Conservation (phyloP, 2,329 filamentous ascomycete genomes). For the Penicillium sp. region DNA sequence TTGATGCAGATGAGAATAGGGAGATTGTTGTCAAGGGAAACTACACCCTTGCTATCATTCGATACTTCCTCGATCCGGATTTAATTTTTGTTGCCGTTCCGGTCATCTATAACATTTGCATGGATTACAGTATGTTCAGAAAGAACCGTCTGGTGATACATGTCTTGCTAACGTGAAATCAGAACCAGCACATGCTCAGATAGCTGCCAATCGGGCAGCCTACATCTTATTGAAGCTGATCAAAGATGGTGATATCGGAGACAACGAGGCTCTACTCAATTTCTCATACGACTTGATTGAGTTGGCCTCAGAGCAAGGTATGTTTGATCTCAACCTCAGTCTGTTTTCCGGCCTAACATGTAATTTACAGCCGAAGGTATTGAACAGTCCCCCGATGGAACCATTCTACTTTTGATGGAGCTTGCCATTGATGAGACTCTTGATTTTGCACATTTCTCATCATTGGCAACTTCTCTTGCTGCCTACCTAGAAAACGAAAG, state of each 20-base stretch:
- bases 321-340: not conserved
- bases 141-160: not conserved
- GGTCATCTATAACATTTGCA: constrained; percentile 41
- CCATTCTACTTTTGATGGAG: constrained; percentile 29
- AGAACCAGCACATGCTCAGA: constrained; percentile 35
- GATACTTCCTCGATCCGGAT: constrained; percentile 27
- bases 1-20: constrained; percentile 35
- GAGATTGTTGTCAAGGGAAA: constrained; percentile 33
- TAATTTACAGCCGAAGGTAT: constrained; percentile 27
- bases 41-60: constrained; percentile 33
- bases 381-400: constrained; percentile 29
- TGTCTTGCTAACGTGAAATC: constrained; percentile 14
- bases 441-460: constrained; percentile 26
- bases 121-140: constrained; percentile 34
- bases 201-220: constrained; percentile 30
- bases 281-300: constrained; percentile 37
- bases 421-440: constrained; percentile 24
- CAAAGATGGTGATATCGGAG: constrained; percentile 25
- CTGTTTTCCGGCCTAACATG: constrained; percentile 3
- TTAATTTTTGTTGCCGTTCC: constrained; percentile 36
- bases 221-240: constrained; percentile 34
- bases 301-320: constrained; percentile 35
- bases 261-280: constrained; percentile 27
- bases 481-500: constrained; percentile 31
- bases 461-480: constrained; percentile 27